Base-by-base conservation (phyloP, 345 rosid genomes). In the Orychophragmus violaceus region DNA sequence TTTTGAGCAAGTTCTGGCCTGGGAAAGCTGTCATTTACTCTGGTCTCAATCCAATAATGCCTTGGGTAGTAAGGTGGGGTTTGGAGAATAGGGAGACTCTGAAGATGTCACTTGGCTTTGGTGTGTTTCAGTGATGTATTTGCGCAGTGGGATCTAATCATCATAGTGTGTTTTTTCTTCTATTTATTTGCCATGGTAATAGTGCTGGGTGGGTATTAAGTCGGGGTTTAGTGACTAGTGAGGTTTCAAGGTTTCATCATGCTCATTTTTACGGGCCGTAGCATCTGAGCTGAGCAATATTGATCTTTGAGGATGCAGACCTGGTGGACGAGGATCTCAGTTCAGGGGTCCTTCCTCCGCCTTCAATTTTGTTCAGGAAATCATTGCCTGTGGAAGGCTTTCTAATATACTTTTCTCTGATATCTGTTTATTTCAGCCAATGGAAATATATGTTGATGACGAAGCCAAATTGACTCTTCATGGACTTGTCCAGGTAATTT, bases 401-500 rank as follows among this genome's bases (percentile, higher is more conserved):
- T 79, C 88, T 89, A 87, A 92, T 80, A 59, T 77, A 79, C 53
- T 87, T 90, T 82, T 78, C 82, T 84, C 77, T 88, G 81, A 83
- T 81, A 75, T 87, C 80, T 88, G 55, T 84, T 84, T 84, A 79
- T 89, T 95, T 76, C 96, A 95, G 97, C 99, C 99, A 10, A 95
- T 91, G 97, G 97, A 95, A 85, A 95, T 95, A 74, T 95, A 95
- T 77, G 99, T 95, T 8, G 97, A 90, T 14, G 96, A 91, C 16
- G 99, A 95, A 79, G 96, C 99, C 71, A 95, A 95, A 82, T 76
- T 95, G 86, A 95, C 99, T 63, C 95, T 95, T 39, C 96, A 95
- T 67, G 99, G 99, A 54, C 97, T 95, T 76, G 97, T 95, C 39
- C 99, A 91, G 93, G 99, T 91, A 80, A 19, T 2, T 59, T 18